A percentile compares a stretch with the other conserved stretches of the same genome.
Evolutionary conservation across 371 early-diverging fungal species (phyloP).

Genomic region (Zopfochytrium polystomum): DNA sequence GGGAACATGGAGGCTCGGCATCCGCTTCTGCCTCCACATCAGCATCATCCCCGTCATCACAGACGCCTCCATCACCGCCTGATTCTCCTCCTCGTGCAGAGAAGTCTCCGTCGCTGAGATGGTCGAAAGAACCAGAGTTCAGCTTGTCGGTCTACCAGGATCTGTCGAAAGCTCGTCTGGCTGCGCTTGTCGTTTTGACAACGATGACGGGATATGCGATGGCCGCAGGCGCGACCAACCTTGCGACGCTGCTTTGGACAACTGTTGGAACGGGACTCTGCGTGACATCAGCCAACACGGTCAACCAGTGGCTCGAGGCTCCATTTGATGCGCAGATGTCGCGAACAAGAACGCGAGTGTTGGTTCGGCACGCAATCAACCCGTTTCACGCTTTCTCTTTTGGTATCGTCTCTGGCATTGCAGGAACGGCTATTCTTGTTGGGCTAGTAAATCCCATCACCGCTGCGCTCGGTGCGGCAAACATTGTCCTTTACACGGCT

Average conservation of each 20-base stretch:
- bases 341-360: slow-evolving; percentile 82
- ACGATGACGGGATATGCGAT: slow-evolving; percentile 95
- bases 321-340: slow-evolving; percentile 97
- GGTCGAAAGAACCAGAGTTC: slow-evolving; percentile 30
- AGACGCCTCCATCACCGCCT: no score
- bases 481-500: slow-evolving; percentile 82
- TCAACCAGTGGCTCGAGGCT: slow-evolving; percentile 94
- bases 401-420: slow-evolving; percentile 67
- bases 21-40: no score
- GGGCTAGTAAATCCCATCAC: slow-evolving; percentile 83
- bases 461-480: slow-evolving; percentile 70
- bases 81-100: no score
- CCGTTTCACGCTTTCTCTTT: slow-evolving; percentile 81
- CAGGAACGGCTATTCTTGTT: slow-evolving; percentile 66
- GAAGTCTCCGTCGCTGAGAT: slow-evolving; percentile 22
- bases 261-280: slow-evolving; percentile 89
- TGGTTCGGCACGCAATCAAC: slow-evolving; percentile 69
- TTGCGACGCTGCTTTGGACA: slow-evolving; percentile 74
- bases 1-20: no score
- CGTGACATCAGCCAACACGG: slow-evolving; percentile 86
- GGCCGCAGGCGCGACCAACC: slow-evolving; percentile 72
- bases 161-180: slow-evolving; percentile 80
- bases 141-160: slow-evolving; percentile 25
- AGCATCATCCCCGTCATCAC: no score
- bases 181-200: slow-evolving; percentile 85